Percentiles rank a stretch among this genome's conserved stretches.
Conservation (phyloP, 306 rosid species). For the Acacia melanoxylon region DNA sequence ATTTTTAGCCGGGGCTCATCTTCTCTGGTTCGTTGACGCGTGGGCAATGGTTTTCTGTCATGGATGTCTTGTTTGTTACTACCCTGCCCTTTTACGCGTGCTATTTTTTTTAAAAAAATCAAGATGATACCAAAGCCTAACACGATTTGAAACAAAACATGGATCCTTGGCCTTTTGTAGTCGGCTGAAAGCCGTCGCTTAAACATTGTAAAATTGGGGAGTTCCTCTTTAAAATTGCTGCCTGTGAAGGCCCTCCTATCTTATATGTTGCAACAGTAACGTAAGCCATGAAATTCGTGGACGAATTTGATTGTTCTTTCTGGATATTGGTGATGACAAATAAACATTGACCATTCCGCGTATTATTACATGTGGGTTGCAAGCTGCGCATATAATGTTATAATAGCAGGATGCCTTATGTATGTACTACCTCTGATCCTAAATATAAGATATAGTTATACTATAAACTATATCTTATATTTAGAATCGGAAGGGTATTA, state of each 20-base stretch:
- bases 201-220: neutral
- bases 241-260: neutral
- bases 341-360: neutral
- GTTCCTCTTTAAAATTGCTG: neutral
- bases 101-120: neutral
- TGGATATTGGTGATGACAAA: neutral
- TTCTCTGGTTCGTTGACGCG: slow-evolving; percentile 5
- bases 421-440: too few relatives aligned
- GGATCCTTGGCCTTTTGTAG: slow-evolving; percentile 6
- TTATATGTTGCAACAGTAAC: neutral
- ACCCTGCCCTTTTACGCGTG: slow-evolving; percentile 10
- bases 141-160: neutral
- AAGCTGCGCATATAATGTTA: neutral
- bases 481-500: too few relatives aligned
- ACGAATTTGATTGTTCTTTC: neutral
- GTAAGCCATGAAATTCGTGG: neutral
- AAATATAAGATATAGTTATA: too few relatives aligned
- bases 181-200: neutral
- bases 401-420: too few relatives aligned
- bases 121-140: neutral
- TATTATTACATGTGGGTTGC: neutral
- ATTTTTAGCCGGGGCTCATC: slow-evolving; percentile 17
- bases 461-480: too few relatives aligned
- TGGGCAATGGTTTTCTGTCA: slow-evolving; percentile 2
- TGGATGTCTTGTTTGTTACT: neutral